Evolutionary conservation across 2,329 filamentous ascomycete genomes (phyloP), one percentile per base, ranked within the genome.

Genomic region (Lecanoromycetidae sp.): DNA sequence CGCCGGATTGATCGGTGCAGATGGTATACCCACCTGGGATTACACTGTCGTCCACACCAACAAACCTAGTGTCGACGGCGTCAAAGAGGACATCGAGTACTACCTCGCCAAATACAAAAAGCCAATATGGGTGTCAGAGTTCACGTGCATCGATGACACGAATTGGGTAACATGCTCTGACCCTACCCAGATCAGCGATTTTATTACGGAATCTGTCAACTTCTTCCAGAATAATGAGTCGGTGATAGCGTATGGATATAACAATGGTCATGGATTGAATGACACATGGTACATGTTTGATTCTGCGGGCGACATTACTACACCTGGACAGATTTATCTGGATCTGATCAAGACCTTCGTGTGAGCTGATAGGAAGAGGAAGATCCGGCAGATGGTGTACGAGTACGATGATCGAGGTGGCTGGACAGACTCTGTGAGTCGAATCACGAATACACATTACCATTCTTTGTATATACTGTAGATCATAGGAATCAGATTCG

Each of bases 11-110:
- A 26, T 26, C 23, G 36, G 29, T n/a, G n/a, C n/a, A n/a, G n/a
- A n/a, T 17, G 8, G 30, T 2, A 10, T 20, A 10, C 40, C 48
- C 5, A 33, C 29, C 6, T 60, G 57, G 58, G 54, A 59, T 23
- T 53, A 57, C 46, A 60, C 58, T 13, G 48, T 42, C 46, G 54
- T 60, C 35, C 58, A 60, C 49, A 52, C 58, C 49, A 60, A 60
- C 53, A 58, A 59, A 46, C 54, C 54, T 29, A 52, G 52, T 30
- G 33, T 56, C 15, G 44, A 46, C 5, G 56, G 53, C 9, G 56
- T 54, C 34, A 54, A 54, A 44, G 44, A 52, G 10, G 58, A 54
- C 9, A 55, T 59, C 12, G 57, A 57, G 15, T 57, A 59, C 43
- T 59, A 60, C 30, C 41, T 43, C 12, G 34, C 20, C 17, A 58